Base-by-base conservation (phyloP, 1,284 basidiomycete genomes). In the Ganoderma sinense region DNA sequence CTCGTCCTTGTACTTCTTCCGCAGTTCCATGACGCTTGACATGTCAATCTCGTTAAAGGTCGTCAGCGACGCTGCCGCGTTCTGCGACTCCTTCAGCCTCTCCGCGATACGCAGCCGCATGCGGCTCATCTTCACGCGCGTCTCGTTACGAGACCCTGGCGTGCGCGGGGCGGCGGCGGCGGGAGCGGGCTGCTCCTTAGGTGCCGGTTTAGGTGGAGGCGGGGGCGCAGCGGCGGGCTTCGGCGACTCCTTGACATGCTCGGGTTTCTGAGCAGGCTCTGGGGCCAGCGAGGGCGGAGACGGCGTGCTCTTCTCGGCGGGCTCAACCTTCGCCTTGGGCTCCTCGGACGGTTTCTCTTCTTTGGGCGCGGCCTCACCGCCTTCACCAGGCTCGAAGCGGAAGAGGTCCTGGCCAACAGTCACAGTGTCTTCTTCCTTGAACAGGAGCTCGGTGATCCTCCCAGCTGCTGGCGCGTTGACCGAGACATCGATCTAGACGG, bases 31-130 rank as follows among this genome's bases (percentile, higher is more conserved):
- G 72, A 99, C 84, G 60, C 93, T 92, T 59, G 95, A 97, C 97
- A 99, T 99, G 86, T 99, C 97, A 80, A 99, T 96, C 85, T 99
- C 97, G 86, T 99, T 99, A 89, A 99, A 99, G 58, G 97, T 99
- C 65, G 98, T 99, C 74, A 99, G 84, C 69, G 96, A 97, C 60
- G 97, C 97, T 13, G 97, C 98, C 16, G 96, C 91, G 82, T 99
- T 99, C 83, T 99, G 97, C 55, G 97, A 98, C 81, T 98, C 94
- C 87, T 99, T 99, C 80, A 99, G 89, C 69, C 97, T 95, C 84
- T 98, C 96, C 62, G 97, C 95, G 78, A 99, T 99, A 73, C 97
- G 94, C 76, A 94, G 87, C 71, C 97, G 95, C 98, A 99, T 99
- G 68, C 96, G 92, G 82, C 90, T 96, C 96, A 98, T 98, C 87